These are phyloP conservation scores for Cercospora brassicicola DNA, from an alignment of 2,329 filamentous ascomycete genomes.

Conservation along the genomic window DNA sequence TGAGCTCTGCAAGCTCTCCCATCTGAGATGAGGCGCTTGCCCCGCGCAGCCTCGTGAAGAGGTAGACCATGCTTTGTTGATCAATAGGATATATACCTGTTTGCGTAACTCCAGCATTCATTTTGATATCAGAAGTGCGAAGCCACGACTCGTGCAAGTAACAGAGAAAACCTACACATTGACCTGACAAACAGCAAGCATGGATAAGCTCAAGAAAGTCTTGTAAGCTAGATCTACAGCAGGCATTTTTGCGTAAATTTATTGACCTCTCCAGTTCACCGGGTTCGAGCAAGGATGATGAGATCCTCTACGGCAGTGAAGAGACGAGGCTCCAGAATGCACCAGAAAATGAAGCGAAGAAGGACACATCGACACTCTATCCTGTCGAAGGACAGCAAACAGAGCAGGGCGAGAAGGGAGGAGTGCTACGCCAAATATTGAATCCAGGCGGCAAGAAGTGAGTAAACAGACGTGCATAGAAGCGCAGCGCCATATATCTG, in stretches of 20 bases:
- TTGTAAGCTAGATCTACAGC: constrained; percentile 37
- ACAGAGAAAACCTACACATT: neutral
- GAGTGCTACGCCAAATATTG: constrained; percentile 24
- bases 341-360: constrained; percentile 11
- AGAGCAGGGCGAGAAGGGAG: constrained; percentile 22
- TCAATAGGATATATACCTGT: neutral
- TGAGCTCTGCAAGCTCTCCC: constrained; percentile 3
- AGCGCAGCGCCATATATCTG: neutral
- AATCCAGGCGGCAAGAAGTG: constrained; percentile 25
- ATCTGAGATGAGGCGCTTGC: neutral
- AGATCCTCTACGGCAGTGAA: constrained; percentile 40
- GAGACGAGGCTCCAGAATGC: constrained; percentile 10
- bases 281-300: constrained; percentile 39
- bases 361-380: constrained; percentile 15
- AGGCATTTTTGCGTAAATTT: neutral
- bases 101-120: constrained; percentile 1
- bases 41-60: constrained; percentile 11
- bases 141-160: neutral
- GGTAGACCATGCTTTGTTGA: constrained; percentile 9
- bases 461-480: neutral
- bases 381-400: constrained; percentile 7
- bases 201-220: constrained; percentile 50
- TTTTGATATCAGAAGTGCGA: neutral
- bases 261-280: constrained; percentile 28
- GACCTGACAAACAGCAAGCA: constrained; percentile 23